Conservation (phyloP, 2,329 filamentous ascomycete genomes). For the Cytospora mali region DNA sequence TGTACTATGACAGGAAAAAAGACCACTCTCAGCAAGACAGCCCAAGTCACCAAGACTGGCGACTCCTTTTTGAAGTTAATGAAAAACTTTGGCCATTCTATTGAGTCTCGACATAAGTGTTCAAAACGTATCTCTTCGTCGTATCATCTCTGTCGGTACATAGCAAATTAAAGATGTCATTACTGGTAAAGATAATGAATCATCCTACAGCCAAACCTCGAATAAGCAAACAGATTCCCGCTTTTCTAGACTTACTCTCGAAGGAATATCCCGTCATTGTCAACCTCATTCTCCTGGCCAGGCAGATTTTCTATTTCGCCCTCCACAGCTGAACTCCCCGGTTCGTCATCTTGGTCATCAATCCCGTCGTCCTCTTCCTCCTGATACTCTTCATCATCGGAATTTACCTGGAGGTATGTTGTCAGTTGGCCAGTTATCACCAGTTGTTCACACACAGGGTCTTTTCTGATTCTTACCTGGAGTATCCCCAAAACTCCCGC, state of each 20-base stretch:
- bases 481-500: slow-evolving; percentile 8
- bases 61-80: background rate
- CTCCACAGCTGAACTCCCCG: background rate
- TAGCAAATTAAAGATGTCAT: no score
- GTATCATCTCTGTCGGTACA: no score
- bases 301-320: background rate
- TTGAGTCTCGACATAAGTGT: no score
- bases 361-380: slow-evolving; percentile 33
- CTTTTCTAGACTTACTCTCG: background rate
- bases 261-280: background rate
- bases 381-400: slow-evolving; percentile 29
- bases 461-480: slow-evolving; percentile 9
- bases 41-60: background rate
- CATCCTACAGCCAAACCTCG: no score
- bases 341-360: slow-evolving; percentile 28
- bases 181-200: no score
- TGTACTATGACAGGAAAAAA: slow-evolving; percentile 16
- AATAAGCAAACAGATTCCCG: no score
- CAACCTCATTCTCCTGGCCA: background rate
- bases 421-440: background rate
- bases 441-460: background rate
- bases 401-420: slow-evolving; percentile 10
- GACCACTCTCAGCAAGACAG: slow-evolving; percentile 20
- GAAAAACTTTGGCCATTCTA: no score
- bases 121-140: no score